Conservation (phyloP, 1,284 basidiomycete species). For the Trichosporon ovoides region DNA sequence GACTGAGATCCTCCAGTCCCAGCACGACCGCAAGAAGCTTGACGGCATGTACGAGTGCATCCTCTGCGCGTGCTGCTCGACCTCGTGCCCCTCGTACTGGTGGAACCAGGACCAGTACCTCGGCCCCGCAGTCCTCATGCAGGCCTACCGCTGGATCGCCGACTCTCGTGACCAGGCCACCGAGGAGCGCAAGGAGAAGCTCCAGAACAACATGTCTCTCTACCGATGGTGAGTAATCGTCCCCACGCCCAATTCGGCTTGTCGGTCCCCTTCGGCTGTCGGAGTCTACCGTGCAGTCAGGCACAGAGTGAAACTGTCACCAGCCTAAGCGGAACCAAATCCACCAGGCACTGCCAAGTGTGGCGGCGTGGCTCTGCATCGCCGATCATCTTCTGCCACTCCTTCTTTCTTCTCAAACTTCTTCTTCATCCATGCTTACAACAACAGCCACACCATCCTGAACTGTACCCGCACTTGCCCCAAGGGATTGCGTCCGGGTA, state of each 20-base stretch:
- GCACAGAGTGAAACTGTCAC: too few relatives aligned
- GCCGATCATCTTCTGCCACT: not conserved
- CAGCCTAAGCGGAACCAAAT: conserved; percentile 22
- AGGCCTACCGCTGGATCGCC: conserved; percentile 94
- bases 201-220: conserved; percentile 92
- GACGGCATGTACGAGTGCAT: conserved; percentile 94
- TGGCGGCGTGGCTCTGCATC: too few relatives aligned
- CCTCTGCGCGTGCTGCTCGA: conserved; percentile 79
- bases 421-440: not conserved
- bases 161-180: conserved; percentile 85
- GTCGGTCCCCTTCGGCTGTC: not conserved
- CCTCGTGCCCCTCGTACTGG: conserved; percentile 92
- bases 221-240: conserved; percentile 53
- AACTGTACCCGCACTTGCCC: conserved; percentile 88
- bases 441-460: conserved; percentile 79
- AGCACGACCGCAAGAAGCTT: conserved; percentile 87
- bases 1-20: conserved; percentile 71
- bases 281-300: too few relatives aligned
- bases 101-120: conserved; percentile 99
- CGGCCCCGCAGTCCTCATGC: conserved; percentile 93
- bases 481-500: conserved; percentile 69
- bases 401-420: too few relatives aligned
- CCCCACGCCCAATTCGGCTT: not conserved
- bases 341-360: not conserved
- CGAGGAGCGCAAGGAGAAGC: conserved; percentile 77